Evolutionary conservation across 169 alveolate species (phyloP).

Genomic region (Theileria annulata): DNA sequence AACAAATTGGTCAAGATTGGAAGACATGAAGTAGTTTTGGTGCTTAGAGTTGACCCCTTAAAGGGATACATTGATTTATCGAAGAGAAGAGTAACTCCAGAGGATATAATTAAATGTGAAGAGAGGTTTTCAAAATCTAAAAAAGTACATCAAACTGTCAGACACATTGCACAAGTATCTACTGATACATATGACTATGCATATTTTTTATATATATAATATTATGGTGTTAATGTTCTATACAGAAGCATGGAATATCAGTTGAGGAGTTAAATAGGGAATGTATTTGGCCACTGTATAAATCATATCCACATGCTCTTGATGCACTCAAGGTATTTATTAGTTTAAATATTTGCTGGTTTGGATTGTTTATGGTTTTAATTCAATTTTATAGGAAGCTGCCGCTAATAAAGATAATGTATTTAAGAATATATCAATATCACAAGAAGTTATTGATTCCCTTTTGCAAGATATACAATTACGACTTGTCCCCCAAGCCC

Average conservation of each 20-base stretch:
- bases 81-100: conserved; percentile 93
- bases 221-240: neutral
- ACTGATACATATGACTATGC: neutral
- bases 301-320: conserved; percentile 91
- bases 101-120: conserved; percentile 89
- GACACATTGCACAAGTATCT: conserved; percentile 84
- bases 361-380: neutral
- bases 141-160: conserved; percentile 92
- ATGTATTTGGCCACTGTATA: conserved; percentile 95
- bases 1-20: conserved; percentile 82
- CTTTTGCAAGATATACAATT: conserved; percentile 82
- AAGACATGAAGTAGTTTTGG: conserved; percentile 93
- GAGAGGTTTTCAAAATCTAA: conserved; percentile 90
- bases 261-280: conserved; percentile 89
- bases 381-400: conserved; percentile 78
- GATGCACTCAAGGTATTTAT: conserved; percentile 89
- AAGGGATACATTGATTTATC: conserved; percentile 97
- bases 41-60: conserved; percentile 92
- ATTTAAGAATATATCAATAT: conserved; percentile 84
- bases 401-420: conserved; percentile 88
- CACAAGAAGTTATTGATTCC: conserved; percentile 84
- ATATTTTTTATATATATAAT: conserved; percentile 46
- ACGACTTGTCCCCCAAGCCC: conserved; percentile 90
- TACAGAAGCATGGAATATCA: conserved; percentile 80
- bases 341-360: neutral